phyloP scores from a whole-genome alignment of 2,329 filamentous ascomycete species.

The Fusarium transvaalense region DNA sequence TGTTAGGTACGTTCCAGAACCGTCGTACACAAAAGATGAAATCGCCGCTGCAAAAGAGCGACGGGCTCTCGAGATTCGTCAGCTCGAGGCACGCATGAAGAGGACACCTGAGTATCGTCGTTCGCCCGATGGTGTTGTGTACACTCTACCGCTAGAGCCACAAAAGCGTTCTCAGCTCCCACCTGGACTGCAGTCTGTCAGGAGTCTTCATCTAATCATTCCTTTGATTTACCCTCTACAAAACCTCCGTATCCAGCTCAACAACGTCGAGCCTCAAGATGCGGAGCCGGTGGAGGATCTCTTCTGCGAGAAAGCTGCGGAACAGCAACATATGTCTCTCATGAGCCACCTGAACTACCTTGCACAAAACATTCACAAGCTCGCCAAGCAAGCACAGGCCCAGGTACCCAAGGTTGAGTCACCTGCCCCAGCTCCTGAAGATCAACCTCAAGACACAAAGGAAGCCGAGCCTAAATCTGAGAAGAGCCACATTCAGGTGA shows the following conservation, averaged over 20 bases:
- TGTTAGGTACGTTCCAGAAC: slow-evolving; percentile 57
- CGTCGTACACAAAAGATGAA: slow-evolving; percentile 69
- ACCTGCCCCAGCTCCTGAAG: slow-evolving; percentile 23
- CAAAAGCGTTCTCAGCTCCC: slow-evolving; percentile 72
- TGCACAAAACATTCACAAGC: slow-evolving; percentile 74
- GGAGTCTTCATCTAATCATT: slow-evolving; percentile 75
- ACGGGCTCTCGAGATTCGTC: slow-evolving; percentile 74
- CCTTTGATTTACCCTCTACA: slow-evolving; percentile 80
- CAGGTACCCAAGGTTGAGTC: slow-evolving; percentile 52
- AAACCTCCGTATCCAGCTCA: slow-evolving; percentile 73
- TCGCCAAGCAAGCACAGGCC: slow-evolving; percentile 70
- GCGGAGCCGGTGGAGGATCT: slow-evolving; percentile 73
- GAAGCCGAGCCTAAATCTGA: slow-evolving; percentile 43
- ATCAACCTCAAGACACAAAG: slow-evolving; percentile 5
- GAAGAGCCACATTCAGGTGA: slow-evolving; percentile 76
- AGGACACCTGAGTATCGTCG: slow-evolving; percentile 75
- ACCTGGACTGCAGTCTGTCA: slow-evolving; percentile 68
- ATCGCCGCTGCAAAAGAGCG: slow-evolving; percentile 71
- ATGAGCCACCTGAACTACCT: slow-evolving; percentile 83
- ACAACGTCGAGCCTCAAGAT: slow-evolving; percentile 70
- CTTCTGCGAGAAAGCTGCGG: slow-evolving; percentile 70
- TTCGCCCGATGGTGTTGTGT: slow-evolving; percentile 76
- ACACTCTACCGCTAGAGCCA: slow-evolving; percentile 77
- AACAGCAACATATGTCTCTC: slow-evolving; percentile 71
- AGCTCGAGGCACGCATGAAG: slow-evolving; percentile 81